These are phyloP conservation scores for Rhodotorula sp. DNA, from an alignment of 1,284 basidiomycete genomes.

Conservation along the genomic window DNA sequence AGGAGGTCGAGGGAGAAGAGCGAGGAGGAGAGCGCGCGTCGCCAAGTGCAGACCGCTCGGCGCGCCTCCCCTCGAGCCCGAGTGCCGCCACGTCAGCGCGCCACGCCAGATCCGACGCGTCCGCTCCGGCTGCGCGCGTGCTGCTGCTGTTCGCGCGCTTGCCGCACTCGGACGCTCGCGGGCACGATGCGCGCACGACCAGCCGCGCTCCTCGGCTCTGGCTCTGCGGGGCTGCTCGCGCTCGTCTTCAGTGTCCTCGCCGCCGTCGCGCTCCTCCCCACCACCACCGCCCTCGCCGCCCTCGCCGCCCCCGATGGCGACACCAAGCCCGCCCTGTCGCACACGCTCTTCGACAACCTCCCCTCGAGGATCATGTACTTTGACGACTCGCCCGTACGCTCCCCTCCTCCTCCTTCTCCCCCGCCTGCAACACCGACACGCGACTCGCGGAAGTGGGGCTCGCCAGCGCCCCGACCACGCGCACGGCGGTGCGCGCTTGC, in stretches of 20 bases:
- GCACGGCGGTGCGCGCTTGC: too few species aligned
- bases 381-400: slow-evolving; percentile 76
- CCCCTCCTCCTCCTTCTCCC: not conserved
- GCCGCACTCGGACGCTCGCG: too few species aligned
- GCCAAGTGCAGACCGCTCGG: not conserved
- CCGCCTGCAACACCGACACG: too few species aligned
- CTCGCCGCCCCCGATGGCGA: slow-evolving; percentile 15
- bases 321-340: slow-evolving; percentile 22
- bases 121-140: too few species aligned
- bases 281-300: too few species aligned
- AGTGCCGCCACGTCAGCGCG: too few species aligned
- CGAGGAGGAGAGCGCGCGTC: too few species aligned
- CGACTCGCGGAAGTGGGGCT: too few species aligned
- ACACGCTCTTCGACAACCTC: slow-evolving; percentile 60
- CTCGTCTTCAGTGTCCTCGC: not conserved
- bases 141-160: too few species aligned
- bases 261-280: slow-evolving; percentile 5
- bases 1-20: not conserved
- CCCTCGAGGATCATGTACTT: slow-evolving; percentile 88
- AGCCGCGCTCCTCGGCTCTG: not conserved
- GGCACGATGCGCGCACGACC: not conserved
- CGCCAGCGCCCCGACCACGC: too few species aligned
- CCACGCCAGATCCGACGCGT: not conserved
- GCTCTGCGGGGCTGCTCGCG: not conserved
- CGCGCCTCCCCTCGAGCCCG: not conserved